Percentiles rank a stretch among this genome's conserved stretches.
Conservation (phyloP, 1,284 basidiomycete species). For the Tilletia caries region DNA sequence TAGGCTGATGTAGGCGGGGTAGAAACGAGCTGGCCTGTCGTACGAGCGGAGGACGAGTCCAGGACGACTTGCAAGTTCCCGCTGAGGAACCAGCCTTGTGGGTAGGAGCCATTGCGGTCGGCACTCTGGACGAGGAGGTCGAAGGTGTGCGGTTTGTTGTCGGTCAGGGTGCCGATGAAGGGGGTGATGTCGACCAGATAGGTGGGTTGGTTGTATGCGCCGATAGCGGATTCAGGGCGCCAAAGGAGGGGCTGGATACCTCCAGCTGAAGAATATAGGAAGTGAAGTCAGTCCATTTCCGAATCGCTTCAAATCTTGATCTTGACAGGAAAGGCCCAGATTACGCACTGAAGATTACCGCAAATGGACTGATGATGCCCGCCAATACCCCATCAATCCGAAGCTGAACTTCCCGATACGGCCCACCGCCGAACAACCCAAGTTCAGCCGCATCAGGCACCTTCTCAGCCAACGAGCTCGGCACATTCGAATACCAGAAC, state of each 20-base stretch:
- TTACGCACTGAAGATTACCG: conserved; percentile 67
- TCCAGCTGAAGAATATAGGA: conserved; percentile 56
- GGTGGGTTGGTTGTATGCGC: conserved; percentile 72
- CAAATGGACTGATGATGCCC: conserved; percentile 72
- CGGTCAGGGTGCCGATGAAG: conserved; percentile 69
- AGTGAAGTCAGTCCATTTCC: not conserved
- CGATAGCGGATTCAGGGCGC: conserved; percentile 75
- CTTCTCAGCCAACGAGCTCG: conserved; percentile 63
- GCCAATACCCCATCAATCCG: conserved; percentile 71
- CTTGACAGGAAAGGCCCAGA: too few species aligned
- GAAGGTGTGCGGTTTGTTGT: conserved; percentile 67
- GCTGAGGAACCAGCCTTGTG: conserved; percentile 72
- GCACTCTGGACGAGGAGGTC: conserved; percentile 70
- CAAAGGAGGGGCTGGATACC: conserved; percentile 70
- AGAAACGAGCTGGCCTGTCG: conserved; percentile 23
- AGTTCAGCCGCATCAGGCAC: conserved; percentile 60
- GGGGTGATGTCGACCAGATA: conserved; percentile 75
- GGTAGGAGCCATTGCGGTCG: conserved; percentile 65
- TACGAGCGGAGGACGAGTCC: conserved; percentile 25
- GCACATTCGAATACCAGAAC: conserved; percentile 67
- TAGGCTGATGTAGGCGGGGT: not conserved
- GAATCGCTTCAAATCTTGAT: too few species aligned
- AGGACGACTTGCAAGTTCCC: conserved; percentile 63
- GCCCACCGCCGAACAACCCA: conserved; percentile 56
- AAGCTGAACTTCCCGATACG: conserved; percentile 74